Evolutionary conservation across 345 rosid species (phyloP).

Genomic region (Rhodamnia argentea): DNA sequence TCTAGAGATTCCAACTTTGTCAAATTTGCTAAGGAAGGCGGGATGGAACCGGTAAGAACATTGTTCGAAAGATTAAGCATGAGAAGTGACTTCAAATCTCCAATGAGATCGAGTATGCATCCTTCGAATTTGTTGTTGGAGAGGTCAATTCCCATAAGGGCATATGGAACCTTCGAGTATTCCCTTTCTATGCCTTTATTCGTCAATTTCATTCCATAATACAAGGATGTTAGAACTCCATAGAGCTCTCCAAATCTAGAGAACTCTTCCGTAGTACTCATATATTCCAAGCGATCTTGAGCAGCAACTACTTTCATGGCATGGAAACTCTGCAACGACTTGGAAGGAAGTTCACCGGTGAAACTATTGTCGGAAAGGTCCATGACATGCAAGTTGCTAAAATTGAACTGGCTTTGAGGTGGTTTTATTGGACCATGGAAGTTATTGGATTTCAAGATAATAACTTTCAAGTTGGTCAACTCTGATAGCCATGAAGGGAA

Average conservation of each 20-base stretch:
- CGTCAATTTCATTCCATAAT: too few relatives aligned
- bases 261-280: too few relatives aligned
- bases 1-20: neutral
- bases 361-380: neutral
- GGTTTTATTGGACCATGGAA: neutral
- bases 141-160: neutral
- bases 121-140: neutral
- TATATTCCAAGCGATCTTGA: too few relatives aligned
- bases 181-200: neutral
- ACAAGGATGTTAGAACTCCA: too few relatives aligned
- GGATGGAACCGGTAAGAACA: fast-evolving
- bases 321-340: neutral
- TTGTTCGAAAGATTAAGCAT: neutral
- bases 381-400: neutral
- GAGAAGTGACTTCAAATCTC: neutral
- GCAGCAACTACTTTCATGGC: neutral
- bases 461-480: neutral
- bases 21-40: neutral
- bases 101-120: neutral
- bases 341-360: neutral
- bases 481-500: neutral
- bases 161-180: neutral
- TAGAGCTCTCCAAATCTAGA: too few relatives aligned
- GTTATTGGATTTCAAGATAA: neutral
- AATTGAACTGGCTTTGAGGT: neutral